Evolutionary conservation across 208 protist genomes (phyloP).

Genomic region (Wallacemonas sp.): DNA sequence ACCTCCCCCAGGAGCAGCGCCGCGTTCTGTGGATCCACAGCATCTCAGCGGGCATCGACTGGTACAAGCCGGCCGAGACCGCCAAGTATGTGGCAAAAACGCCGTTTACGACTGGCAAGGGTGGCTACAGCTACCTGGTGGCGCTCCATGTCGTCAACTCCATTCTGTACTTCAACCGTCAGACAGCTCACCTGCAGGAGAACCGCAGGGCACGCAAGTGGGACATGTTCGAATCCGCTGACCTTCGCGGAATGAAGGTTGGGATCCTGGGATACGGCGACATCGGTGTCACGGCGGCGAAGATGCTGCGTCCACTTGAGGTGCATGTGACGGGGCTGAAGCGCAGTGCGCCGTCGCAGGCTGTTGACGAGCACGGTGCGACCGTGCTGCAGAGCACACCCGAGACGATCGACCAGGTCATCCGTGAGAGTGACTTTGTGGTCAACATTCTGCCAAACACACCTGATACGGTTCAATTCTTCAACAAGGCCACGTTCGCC

Average conservation of each 20-base stretch:
- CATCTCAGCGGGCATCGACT: constrained; percentile 63
- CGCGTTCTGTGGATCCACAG: constrained; percentile 71
- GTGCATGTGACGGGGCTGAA: constrained; percentile 58
- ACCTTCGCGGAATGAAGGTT: constrained; percentile 54
- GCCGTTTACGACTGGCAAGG: constrained; percentile 59
- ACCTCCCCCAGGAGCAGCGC: constrained; percentile 34
- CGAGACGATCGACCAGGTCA: constrained; percentile 35
- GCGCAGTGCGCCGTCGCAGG: constrained; percentile 15
- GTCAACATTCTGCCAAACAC: constrained; percentile 66
- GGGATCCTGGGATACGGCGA: constrained; percentile 82
- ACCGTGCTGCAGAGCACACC: constrained; percentile 19
- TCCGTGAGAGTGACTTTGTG: constrained; percentile 68
- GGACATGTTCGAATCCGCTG: constrained; percentile 54
- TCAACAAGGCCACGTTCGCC: constrained; percentile 52
- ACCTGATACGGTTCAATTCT: constrained; percentile 54
- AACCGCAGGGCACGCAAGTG: constrained; percentile 43
- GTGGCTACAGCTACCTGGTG: constrained; percentile 49
- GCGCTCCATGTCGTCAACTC: constrained; percentile 62
- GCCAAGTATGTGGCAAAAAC: constrained; percentile 36
- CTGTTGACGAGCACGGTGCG: constrained; percentile 51
- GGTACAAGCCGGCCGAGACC: constrained; percentile 35
- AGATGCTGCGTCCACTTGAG: constrained; percentile 34
- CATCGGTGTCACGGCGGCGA: constrained; percentile 52
- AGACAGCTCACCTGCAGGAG: constrained; percentile 45
- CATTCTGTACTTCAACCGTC: constrained; percentile 80